Evolutionary conservation across 371 early-diverging fungal genomes (phyloP).

Genomic region (Apophysomyces variabilis): DNA sequence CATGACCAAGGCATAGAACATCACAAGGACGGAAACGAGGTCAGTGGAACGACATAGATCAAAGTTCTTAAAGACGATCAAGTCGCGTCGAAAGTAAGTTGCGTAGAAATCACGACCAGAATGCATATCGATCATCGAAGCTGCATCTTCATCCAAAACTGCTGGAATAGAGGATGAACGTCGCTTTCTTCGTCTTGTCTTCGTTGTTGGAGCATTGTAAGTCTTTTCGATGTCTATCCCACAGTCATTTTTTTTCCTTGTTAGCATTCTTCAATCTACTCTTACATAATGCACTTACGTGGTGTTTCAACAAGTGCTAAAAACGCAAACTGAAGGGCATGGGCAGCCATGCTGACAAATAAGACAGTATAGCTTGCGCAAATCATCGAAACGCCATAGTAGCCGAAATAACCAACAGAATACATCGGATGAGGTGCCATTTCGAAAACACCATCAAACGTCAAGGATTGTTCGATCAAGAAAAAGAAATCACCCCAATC

Average conservation of each 20-base stretch:
- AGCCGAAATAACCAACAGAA: constrained; percentile 91
- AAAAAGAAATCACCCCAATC: constrained; percentile 98
- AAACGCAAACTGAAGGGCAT: constrained; percentile 83
- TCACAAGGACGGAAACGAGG: constrained; percentile 69
- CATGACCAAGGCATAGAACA: constrained; percentile 67
- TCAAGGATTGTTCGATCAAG: constrained; percentile 75
- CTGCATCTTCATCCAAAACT: constrained; percentile 25
- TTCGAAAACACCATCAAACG: constrained; percentile 90
- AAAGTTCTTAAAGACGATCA: constrained; percentile 84
- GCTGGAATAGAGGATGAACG: constrained; percentile 13
- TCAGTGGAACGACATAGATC: constrained; percentile 80
- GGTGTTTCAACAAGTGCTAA: constrained; percentile 88
- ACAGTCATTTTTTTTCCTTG: background rate
- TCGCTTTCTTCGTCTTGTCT: constrained; percentile 25
- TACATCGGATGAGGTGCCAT: constrained; percentile 97
- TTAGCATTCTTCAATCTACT: background rate
- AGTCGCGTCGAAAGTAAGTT: constrained; percentile 72
- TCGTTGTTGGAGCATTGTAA: constrained; percentile 65
- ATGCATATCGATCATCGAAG: constrained; percentile 21
- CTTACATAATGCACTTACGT: constrained; percentile 42
- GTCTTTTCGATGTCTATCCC: constrained; percentile 79
- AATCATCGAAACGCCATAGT: constrained; percentile 88
- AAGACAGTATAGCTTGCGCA: constrained; percentile 81
- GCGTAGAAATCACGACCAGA: constrained; percentile 31
- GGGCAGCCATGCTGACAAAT: constrained; percentile 81